A percentile compares a stretch with the other conserved stretches of the same genome.
phyloP scores from a whole-genome alignment of 768 basidiomycete genomes.

The Mycena latifolia region DNA sequence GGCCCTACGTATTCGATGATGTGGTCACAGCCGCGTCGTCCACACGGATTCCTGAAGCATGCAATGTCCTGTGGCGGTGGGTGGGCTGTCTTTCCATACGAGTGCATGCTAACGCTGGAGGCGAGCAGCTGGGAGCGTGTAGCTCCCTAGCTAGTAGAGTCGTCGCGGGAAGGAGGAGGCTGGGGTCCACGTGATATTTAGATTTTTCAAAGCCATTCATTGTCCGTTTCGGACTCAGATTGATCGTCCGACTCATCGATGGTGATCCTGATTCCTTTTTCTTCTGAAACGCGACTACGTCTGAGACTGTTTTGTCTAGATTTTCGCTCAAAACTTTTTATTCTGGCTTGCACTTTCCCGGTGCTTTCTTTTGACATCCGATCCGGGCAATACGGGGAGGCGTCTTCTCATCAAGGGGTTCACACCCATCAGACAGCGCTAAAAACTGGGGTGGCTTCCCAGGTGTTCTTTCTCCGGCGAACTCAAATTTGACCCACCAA shows the following conservation, averaged over 20 bases:
- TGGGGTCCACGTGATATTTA: not conserved
- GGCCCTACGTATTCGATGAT: conserved; percentile 18
- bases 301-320: too few species aligned
- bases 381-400: too few species aligned
- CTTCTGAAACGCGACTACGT: not conserved
- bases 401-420: conserved; percentile 18
- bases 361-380: too few species aligned
- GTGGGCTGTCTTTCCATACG: not conserved
- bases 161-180: not conserved
- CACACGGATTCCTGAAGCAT: conserved; percentile 3
- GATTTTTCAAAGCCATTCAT: too few species aligned
- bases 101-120: not conserved
- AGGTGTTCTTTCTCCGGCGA: too few species aligned
- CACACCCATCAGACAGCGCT: conserved; percentile 2
- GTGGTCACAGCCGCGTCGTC: conserved; percentile 14
- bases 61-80: not conserved
- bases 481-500: too few species aligned
- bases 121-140: too few species aligned
- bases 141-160: not conserved
- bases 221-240: conserved; percentile 12
- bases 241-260: conserved; percentile 2
- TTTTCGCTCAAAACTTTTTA: not conserved
- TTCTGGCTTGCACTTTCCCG: not conserved
- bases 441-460: not conserved
- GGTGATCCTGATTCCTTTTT: conserved; percentile 6